Percentiles rank a stretch among this genome's conserved stretches.
Evolutionary conservation across 176 grass and related monocot genomes (phyloP).

Genomic region (Triticum turgidum): DNA sequence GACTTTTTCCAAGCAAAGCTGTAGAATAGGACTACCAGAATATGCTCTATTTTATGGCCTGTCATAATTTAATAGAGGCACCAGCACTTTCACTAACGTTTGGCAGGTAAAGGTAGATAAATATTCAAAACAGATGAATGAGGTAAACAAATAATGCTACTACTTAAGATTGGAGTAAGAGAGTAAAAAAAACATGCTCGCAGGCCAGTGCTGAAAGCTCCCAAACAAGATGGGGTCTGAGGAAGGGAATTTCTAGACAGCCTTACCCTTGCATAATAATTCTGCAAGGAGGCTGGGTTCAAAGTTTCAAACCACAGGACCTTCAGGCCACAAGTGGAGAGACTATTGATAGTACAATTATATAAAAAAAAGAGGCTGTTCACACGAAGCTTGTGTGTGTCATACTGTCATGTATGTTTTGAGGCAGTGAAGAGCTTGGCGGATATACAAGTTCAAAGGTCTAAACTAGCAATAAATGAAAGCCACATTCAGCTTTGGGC

Average conservation of each 20-base stretch:
- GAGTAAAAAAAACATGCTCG: no score
- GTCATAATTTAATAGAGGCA: neutral
- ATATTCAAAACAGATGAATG: neutral
- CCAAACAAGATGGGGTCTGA: no score
- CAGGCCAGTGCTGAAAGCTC: neutral
- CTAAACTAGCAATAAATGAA: neutral
- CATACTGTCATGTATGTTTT: neutral
- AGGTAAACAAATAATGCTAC: neutral
- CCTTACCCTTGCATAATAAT: no score
- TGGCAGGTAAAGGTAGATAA: neutral
- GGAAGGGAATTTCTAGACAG: no score
- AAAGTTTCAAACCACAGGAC: no score
- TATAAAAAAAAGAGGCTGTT: neutral
- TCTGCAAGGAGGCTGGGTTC: neutral
- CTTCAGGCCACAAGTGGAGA: no score
- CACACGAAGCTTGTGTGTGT: neutral
- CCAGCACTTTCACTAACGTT: neutral
- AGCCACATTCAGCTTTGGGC: neutral
- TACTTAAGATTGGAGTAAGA: neutral
- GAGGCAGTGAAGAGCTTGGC: neutral
- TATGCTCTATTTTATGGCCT: neutral
- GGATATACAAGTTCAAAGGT: neutral
- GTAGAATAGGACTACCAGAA: neutral
- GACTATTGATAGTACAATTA: neutral
- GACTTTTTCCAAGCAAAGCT: neutral